Evolutionary conservation across 2,329 filamentous ascomycete species (phyloP).

Genomic region (Claviceps capensis): DNA sequence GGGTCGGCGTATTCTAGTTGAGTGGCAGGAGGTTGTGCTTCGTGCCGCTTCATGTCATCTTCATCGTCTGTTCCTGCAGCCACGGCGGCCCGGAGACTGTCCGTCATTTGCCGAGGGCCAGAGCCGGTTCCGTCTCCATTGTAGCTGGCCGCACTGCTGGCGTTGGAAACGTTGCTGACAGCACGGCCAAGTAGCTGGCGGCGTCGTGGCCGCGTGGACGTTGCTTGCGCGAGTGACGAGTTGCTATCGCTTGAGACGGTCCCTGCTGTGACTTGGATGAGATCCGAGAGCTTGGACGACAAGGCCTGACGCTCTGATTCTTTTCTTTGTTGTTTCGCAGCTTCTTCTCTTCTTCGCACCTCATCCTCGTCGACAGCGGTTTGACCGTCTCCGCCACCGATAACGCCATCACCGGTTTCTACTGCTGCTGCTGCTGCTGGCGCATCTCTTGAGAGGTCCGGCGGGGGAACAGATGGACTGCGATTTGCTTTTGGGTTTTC

Average conservation of each 20-base stretch:
- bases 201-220: conserved; percentile 18
- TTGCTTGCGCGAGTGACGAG: conserved; percentile 5
- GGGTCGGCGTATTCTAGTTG: conserved; percentile 42
- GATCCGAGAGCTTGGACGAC: conserved; percentile 27
- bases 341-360: conserved; percentile 5
- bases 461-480: conserved; percentile 6
- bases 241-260: conserved; percentile 4
- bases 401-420: background rate
- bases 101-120: conserved; percentile 1
- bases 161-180: conserved; percentile 41
- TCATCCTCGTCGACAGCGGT: conserved; percentile 4
- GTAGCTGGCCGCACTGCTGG: conserved; percentile 31
- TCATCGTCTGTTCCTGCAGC: conserved; percentile 7
- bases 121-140: conserved; percentile 13
- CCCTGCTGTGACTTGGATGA: conserved; percentile 19
- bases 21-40: conserved; percentile 28
- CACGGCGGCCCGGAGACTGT: conserved; percentile 4
- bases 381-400: background rate
- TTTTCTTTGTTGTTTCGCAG: conserved; percentile 15
- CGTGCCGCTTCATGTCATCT: conserved; percentile 12
- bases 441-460: background rate
- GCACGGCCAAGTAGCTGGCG: conserved; percentile 44
- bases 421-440: background rate
- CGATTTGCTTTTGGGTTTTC: conserved; percentile 5
- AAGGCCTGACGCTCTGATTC: conserved; percentile 27